Conservation (phyloP, 768 basidiomycete genomes). For the Agaricus blazei region DNA sequence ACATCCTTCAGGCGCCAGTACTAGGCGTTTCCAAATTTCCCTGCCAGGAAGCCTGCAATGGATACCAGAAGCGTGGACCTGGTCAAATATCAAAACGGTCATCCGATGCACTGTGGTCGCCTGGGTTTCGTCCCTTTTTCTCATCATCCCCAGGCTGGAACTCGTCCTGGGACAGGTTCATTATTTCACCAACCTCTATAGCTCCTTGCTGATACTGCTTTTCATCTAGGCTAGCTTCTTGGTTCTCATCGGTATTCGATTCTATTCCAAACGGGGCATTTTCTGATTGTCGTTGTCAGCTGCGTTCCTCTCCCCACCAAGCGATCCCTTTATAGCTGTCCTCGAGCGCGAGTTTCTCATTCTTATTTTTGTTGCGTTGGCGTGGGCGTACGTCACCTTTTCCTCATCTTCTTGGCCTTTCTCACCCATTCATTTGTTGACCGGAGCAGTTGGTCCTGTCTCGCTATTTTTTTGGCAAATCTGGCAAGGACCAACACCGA, state of each 20-base stretch:
- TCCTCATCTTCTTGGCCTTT: neutral
- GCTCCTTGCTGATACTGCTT: neutral
- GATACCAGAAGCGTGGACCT: constrained; percentile 53
- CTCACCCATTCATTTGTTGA: neutral
- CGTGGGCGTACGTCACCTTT: constrained; percentile 55
- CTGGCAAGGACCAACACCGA: constrained; percentile 44
- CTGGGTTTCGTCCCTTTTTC: constrained; percentile 56
- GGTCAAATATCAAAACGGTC: constrained; percentile 57
- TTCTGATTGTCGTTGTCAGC: constrained; percentile 27
- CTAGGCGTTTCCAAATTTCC: neutral
- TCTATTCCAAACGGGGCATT: neutral
- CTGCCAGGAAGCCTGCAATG: constrained; percentile 28
- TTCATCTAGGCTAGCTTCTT: constrained; percentile 58
- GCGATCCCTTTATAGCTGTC: constrained; percentile 62
- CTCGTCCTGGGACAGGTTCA: constrained; percentile 53
- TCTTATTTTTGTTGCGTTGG: constrained; percentile 37
- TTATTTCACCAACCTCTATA: neutral
- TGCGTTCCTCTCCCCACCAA: constrained; percentile 61
- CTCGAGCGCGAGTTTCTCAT: constrained; percentile 61
- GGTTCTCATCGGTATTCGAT: constrained; percentile 49
- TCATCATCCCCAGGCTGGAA: constrained; percentile 49
- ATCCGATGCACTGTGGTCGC: constrained; percentile 58
- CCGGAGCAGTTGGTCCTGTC: constrained; percentile 52
- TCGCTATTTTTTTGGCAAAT: constrained; percentile 60
- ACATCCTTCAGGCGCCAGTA: neutral